These are phyloP conservation scores for Castanea sativa DNA, from an alignment of 306 rosid species.

Conservation along the genomic window DNA sequence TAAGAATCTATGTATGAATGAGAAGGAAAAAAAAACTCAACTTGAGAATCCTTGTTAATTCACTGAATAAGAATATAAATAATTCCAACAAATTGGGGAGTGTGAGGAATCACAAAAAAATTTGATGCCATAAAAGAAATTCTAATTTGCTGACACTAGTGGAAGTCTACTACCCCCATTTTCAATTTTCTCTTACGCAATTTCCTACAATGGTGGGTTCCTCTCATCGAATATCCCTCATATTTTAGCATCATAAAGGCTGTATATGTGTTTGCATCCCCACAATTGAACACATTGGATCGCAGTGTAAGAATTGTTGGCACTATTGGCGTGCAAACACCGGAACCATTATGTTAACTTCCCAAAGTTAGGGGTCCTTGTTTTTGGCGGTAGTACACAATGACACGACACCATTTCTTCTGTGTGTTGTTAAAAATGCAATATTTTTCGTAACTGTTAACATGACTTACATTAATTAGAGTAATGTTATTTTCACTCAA, in stretches of 20 bases:
- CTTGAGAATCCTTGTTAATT: not conserved
- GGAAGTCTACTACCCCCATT: constrained; percentile 22
- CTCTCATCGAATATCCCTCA: not conserved
- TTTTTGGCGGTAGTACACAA: not conserved
- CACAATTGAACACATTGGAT: not conserved
- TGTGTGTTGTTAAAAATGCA: no score
- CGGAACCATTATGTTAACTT: not conserved
- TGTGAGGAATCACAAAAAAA: constrained; percentile 8
- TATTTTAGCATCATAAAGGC: not conserved
- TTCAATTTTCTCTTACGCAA: not conserved
- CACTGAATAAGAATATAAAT: constrained; percentile 16
- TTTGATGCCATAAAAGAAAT: constrained; percentile 5
- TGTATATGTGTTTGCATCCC: not conserved
- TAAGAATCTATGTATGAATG: constrained; percentile 3
- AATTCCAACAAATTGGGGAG: constrained; percentile 32
- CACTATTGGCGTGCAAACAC: constrained; percentile 2
- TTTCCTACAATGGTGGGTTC: not conserved
- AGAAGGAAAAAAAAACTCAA: not conserved
- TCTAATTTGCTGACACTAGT: not conserved
- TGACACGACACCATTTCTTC: not conserved
- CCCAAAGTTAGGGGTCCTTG: not conserved
- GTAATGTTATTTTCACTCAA: no score
- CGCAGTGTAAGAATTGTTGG: not conserved
- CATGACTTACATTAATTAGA: no score
- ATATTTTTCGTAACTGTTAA: no score